Percentiles rank a stretch among this genome's conserved stretches.
Evolutionary conservation across 116 monocot genomes (phyloP).

Genomic region (Iris pallida): DNA sequence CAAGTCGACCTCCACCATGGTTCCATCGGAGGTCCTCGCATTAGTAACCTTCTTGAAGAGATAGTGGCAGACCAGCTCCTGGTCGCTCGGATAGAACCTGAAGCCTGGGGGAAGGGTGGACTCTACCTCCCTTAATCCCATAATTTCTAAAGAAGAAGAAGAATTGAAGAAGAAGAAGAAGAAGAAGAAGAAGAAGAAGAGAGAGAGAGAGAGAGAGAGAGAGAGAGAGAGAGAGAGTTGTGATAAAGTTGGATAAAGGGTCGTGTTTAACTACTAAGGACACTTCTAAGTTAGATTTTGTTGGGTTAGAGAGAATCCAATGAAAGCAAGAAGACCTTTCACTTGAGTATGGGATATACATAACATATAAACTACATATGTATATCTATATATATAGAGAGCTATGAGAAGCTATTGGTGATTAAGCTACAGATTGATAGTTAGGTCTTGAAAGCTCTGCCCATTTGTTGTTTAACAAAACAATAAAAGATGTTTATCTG

Average conservation of each 20-base stretch:
- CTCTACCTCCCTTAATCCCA: conserved; percentile 40
- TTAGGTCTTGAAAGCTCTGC: conserved; percentile 13
- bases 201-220: not conserved
- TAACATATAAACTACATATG: not conserved
- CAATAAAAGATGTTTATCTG: not conserved
- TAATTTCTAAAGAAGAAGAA: not conserved
- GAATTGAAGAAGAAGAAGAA: conserved; percentile 1
- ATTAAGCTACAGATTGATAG: not conserved
- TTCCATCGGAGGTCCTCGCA: conserved; percentile 20
- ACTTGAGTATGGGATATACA: not conserved
- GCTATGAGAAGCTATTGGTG: not conserved
- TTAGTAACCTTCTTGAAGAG: conserved; percentile 43
- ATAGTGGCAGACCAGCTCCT: conserved; percentile 58
- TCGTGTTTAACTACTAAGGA: not conserved
- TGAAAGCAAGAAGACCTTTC: not conserved
- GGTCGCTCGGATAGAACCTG: conserved; percentile 53
- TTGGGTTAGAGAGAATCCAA: not conserved
- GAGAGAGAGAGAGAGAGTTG: not conserved
- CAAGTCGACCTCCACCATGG: conserved; percentile 70
- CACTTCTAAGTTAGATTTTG: not conserved
- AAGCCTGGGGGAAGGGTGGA: conserved; percentile 52
- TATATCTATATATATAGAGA: not conserved
- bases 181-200: not conserved
- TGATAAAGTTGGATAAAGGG: not conserved
- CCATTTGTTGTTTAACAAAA: not conserved